Evolutionary conservation across 208 protist species (phyloP), one percentile per base, ranked within the genome.

Genomic region (Crithidia brevicula): DNA sequence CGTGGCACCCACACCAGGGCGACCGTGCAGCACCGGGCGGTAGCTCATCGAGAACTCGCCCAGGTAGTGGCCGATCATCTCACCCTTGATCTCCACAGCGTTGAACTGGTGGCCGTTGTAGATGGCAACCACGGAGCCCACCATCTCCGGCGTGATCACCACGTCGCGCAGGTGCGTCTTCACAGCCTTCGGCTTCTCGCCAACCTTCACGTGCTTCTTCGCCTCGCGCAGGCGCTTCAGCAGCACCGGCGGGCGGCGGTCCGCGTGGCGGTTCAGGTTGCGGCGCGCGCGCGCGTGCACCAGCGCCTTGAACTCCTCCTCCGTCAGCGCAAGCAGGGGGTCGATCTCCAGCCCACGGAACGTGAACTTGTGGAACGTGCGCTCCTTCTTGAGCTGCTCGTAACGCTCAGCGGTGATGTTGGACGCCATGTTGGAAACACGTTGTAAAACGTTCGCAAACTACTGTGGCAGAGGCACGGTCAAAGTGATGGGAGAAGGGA

Each of bases 51-150:
- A 98, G 93, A 99, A 99, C 92, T 99, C 99, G 68, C 95, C 98
- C n/a, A 99, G 87, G 90, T 99, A 99, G 83, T 99, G 97, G 59
- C 99, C 99, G 72, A 99, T 96, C 99, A 99, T 99, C 83, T 99
- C 98, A 72, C 98, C 95, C 91, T 99, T 99, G 83, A 99, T 95
- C 90, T 99, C 99, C 72, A 99, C 98, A 22, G 92, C 78, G 81
- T 96, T 98, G 93, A 99, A 99, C 67, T 83, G 76, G 83, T 99
- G 99, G 50, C 99, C 99, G 88, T 99, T 99, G 97, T 99, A 99
- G 58, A 99, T 95, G 82, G 96, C 99, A 67, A 99, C 92, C 25
- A 99, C 77, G 46, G 89, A 98, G 58, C 98, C 99, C 53, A 99
- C 98, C 99, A 99, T 99, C 86, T 99, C 98, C 62, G 99, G 99